Evolutionary conservation across 2,329 filamentous ascomycete species (phyloP).

Genomic region (Colletotrichum caudatum): DNA sequence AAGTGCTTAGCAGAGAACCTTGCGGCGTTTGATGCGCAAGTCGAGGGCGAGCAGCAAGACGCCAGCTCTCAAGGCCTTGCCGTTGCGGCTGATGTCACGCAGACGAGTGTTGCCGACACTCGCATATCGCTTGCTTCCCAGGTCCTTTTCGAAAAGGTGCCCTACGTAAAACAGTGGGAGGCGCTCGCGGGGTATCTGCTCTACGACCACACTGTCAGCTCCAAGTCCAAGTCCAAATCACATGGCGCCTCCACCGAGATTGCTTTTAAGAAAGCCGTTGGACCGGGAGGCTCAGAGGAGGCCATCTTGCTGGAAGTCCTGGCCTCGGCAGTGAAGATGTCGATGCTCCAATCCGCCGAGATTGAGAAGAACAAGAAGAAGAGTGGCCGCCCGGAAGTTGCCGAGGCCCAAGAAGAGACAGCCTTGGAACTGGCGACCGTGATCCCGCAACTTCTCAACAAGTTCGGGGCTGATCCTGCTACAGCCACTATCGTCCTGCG

Average conservation of each 20-base stretch:
- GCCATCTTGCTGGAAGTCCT: conserved; percentile 88
- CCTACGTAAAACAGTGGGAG: conserved; percentile 88
- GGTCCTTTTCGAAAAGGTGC: conserved; percentile 84
- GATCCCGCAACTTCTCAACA: conserved; percentile 89
- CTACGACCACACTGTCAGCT: conserved; percentile 84
- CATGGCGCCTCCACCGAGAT: conserved; percentile 70
- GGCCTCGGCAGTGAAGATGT: conserved; percentile 82
- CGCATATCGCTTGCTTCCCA: conserved; percentile 89
- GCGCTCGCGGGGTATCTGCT: conserved; percentile 89
- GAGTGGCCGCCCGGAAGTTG: conserved; percentile 70
- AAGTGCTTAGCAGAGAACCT: conserved; percentile 91
- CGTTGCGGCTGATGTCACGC: conserved; percentile 66
- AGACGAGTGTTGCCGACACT: conserved; percentile 77
- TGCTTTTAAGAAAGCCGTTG: conserved; percentile 77
- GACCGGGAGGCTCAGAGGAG: conserved; percentile 82
- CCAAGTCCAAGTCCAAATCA: conserved; percentile 63
- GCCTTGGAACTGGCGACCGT: conserved; percentile 81
- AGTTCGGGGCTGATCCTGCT: conserved; percentile 90
- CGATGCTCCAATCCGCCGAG: conserved; percentile 75
- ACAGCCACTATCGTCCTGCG: conserved; percentile 88
- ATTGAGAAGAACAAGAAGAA: conserved; percentile 70
- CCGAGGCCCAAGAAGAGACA: conserved; percentile 81
- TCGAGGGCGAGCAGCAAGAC: conserved; percentile 66
- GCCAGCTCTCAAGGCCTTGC: conserved; percentile 60
- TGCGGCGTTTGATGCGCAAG: conserved; percentile 81